Evolutionary conservation across 1,284 basidiomycete species (phyloP), one percentile per base, ranked within the genome.

Genomic region (Mrakiaceae sp.): DNA sequence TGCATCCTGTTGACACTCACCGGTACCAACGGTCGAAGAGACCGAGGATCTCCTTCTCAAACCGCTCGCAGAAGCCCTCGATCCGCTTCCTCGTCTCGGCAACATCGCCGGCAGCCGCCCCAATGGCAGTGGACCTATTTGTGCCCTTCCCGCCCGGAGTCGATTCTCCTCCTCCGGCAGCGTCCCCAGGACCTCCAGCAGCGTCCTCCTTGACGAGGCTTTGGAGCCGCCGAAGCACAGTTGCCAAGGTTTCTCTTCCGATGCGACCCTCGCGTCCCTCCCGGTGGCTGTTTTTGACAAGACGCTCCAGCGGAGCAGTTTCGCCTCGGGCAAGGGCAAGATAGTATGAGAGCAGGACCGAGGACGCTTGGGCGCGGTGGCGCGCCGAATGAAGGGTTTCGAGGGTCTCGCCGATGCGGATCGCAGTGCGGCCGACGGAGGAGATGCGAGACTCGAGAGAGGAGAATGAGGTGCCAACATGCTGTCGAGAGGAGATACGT

Each of bases 21-120:
- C 73, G 73, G 49, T 73, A 73, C 48, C 89, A 92, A 69, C 87
- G 80, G 75, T 99, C 96, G 72, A 99, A 99, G 56, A 98, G 80
- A 72, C 89, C 86, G 64, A 98, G 83, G 85, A 98, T 95, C 73
- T 98, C 95, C 77, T 96, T 97, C 77, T 99, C 96, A 70, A 98
- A 98, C 72, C 89, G 89, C 78, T 99, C 96, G 77, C 94, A 96
- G 72, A 97, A 98, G 71, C 87, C 88, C 70, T 96, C 93, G 69
- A 96, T 91, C 64, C 82, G 85, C 73, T 96, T 92, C 67, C 85
- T 82, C 46, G 86, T 92, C 90, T 85, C 73, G 51, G 5, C 8
- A 63, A 68, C 46, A 71, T 69, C 11, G 70, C 64, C 64, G 70
- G 27, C 27, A 27, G 27, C 27, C 27, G 27, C 27, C 27, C 27